These are phyloP conservation scores for Neonothopanus nambi DNA, from an alignment of 1,284 basidiomycete species.

Conservation along the genomic window DNA sequence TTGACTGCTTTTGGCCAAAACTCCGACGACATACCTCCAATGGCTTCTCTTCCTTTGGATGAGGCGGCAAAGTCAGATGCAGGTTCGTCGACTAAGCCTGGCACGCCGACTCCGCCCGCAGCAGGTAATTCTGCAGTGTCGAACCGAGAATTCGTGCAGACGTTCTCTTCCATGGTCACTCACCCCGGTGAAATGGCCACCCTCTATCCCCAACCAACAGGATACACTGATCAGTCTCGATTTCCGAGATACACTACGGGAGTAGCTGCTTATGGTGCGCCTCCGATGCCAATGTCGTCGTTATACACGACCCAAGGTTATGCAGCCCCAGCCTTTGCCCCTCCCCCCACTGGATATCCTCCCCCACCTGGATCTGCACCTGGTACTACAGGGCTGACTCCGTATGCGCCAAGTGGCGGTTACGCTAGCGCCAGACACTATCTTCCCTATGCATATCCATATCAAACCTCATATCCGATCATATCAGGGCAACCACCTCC, in stretches of 20 bases:
- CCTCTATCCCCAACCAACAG: slow-evolving; percentile 1
- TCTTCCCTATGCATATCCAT: slow-evolving; percentile 7
- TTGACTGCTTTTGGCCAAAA: not conserved
- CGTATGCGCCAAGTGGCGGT: slow-evolving; percentile 4
- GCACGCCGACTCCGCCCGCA: not conserved
- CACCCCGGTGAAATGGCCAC: slow-evolving; percentile 2
- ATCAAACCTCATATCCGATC: slow-evolving; percentile 3
- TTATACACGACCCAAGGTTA: slow-evolving; percentile 1
- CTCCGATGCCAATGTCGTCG: slow-evolving; percentile 4
- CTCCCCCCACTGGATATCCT: not conserved
- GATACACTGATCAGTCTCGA: not conserved
- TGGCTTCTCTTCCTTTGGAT: slow-evolving; percentile 15
- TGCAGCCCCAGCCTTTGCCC: not conserved
- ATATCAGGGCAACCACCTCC: not conserved
- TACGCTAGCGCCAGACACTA: slow-evolving; percentile 3
- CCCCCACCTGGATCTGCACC: not conserved
- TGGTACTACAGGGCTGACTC: not conserved
- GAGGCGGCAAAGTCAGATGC: not conserved
- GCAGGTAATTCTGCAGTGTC: not conserved
- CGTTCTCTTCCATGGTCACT: not conserved
- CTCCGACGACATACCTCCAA: not conserved
- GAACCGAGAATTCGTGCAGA: not conserved
- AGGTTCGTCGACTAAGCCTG: not conserved
- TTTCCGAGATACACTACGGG: slow-evolving; percentile 13
- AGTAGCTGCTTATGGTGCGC: slow-evolving; percentile 14